Percentiles rank a stretch among this genome's conserved stretches.
These are phyloP conservation scores for Meyerozyma guilliermondii DNA, from an alignment of 1,139 yeast species.

Conservation along the genomic window DNA sequence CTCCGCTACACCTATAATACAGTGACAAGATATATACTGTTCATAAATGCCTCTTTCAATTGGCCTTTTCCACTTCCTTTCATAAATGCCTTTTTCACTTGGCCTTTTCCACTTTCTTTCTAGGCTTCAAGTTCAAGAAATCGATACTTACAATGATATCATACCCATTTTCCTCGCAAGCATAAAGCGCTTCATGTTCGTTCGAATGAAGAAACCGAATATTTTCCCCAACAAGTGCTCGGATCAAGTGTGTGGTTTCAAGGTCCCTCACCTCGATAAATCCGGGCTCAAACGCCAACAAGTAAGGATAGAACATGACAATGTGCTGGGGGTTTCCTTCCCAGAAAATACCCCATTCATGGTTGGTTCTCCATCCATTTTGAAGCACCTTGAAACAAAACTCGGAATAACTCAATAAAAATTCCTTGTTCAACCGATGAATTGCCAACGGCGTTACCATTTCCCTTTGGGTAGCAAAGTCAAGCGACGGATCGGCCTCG, in stretches of 20 bases:
- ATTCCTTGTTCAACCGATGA: conserved; percentile 83
- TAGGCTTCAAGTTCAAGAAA: conserved; percentile 54
- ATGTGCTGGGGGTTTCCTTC: conserved; percentile 93
- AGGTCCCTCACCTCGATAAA: conserved; percentile 92
- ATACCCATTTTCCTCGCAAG: conserved; percentile 84
- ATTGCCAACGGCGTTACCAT: conserved; percentile 82
- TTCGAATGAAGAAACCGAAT: conserved; percentile 83
- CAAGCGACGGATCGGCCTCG: conserved; percentile 95
- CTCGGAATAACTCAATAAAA: conserved; percentile 81
- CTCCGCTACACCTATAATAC: not conserved
- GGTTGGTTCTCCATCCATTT: conserved; percentile 94
- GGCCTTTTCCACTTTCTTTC: not conserved
- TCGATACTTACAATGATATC: conserved; percentile 91
- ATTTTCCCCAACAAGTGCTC: conserved; percentile 94
- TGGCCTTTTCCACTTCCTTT: not conserved
- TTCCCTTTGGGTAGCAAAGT: conserved; percentile 87
- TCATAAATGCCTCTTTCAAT: not conserved
- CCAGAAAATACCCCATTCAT: conserved; percentile 95
- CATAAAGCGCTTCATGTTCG: conserved; percentile 91
- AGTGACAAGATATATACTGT: not conserved
- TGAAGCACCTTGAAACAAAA: conserved; percentile 91
- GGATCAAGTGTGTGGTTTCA: conserved; percentile 75
- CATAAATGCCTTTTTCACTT: not conserved
- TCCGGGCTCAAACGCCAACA: conserved; percentile 82
- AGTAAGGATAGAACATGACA: conserved; percentile 90